phyloP scores from a whole-genome alignment of 352 stramenopile species.

The Peronospora destructor region DNA sequence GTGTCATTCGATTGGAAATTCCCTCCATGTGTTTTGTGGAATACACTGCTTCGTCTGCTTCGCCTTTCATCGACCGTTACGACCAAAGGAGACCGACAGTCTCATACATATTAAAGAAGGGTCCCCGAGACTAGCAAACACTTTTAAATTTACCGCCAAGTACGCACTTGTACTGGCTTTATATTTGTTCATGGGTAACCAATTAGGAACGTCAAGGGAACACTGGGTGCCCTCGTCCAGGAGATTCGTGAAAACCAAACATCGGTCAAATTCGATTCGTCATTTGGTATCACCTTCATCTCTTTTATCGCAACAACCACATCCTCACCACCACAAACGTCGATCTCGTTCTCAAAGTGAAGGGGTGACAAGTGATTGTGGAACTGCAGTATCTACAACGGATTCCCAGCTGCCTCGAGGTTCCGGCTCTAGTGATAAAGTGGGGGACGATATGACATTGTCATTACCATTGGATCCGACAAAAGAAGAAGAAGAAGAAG shows the following conservation, averaged over 20 bases:
- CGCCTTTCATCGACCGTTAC: slow-evolving; percentile 27
- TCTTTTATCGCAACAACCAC: slow-evolving; percentile 4
- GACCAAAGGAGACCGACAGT: slow-evolving; percentile 13
- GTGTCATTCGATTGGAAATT: slow-evolving; percentile 24
- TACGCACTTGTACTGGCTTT: slow-evolving; percentile 2
- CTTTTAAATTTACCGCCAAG: slow-evolving; percentile 18
- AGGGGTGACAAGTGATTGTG: slow-evolving; percentile 31
- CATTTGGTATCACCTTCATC: slow-evolving; percentile 18
- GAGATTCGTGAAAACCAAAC: slow-evolving; percentile 16
- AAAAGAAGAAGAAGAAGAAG: slow-evolving; percentile 24
- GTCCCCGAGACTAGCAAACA: slow-evolving; percentile 7
- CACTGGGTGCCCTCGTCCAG: slow-evolving; percentile 11
- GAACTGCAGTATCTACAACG: slow-evolving; percentile 21
- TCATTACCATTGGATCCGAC: slow-evolving; percentile 15
- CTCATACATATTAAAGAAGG: slow-evolving; percentile 3
- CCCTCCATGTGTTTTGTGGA: slow-evolving; percentile 16
- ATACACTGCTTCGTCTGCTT: slow-evolving; percentile 19
- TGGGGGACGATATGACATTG: background rate
- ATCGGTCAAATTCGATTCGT: slow-evolving; percentile 8
- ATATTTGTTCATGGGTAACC: slow-evolving; percentile 25
- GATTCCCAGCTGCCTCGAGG: slow-evolving; percentile 23
- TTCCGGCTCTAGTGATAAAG: slow-evolving; percentile 18
- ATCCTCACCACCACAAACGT: slow-evolving; percentile 14
- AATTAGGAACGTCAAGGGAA: slow-evolving; percentile 8
- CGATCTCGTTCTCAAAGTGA: slow-evolving; percentile 26